These are phyloP conservation scores for Arachnomyces sp. DNA, from an alignment of 2,329 filamentous ascomycete species.

Conservation along the genomic window DNA sequence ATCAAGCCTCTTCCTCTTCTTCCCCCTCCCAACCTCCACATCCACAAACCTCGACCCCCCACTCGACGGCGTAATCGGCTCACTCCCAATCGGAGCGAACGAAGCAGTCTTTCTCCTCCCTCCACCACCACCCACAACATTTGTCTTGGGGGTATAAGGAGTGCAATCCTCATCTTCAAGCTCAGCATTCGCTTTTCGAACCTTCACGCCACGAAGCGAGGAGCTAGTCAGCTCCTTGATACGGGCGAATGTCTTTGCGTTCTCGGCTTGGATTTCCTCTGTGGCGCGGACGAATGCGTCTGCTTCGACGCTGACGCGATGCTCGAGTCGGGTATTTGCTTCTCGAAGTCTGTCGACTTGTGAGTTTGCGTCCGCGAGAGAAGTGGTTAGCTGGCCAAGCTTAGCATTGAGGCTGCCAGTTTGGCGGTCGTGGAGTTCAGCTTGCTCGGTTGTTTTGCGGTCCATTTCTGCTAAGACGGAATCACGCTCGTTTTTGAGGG, in stretches of 20 bases:
- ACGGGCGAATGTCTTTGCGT: constrained; percentile 15
- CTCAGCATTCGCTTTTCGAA: constrained; percentile 34
- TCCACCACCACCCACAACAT: constrained; percentile 8
- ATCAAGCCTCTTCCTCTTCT: constrained; percentile 30
- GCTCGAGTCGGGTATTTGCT: constrained; percentile 29
- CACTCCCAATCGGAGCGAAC: constrained; percentile 21
- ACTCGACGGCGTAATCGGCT: constrained; percentile 38
- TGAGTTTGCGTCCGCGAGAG: constrained; percentile 27
- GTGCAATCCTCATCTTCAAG: constrained; percentile 29
- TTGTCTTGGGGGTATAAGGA: constrained; percentile 15
- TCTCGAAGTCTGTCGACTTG: constrained; percentile 30
- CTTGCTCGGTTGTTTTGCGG: constrained; percentile 17
- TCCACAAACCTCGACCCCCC: constrained; percentile 35
- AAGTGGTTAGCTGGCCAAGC: constrained; percentile 34
- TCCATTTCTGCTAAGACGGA: constrained; percentile 17
- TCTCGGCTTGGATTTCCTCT: constrained; percentile 28
- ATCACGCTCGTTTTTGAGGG: constrained; percentile 26
- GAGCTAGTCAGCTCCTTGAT: constrained; percentile 14
- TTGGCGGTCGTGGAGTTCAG: constrained; percentile 26
- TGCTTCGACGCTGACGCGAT: constrained; percentile 30
- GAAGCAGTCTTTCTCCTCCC: constrained; percentile 1
- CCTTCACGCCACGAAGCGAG: constrained; percentile 16
- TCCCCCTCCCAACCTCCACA: constrained; percentile 33
- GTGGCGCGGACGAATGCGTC: constrained; percentile 27
- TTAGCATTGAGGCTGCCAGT: constrained; percentile 34